Conservation (phyloP, 1,284 basidiomycete genomes). For the Leccinum solheimii region DNA sequence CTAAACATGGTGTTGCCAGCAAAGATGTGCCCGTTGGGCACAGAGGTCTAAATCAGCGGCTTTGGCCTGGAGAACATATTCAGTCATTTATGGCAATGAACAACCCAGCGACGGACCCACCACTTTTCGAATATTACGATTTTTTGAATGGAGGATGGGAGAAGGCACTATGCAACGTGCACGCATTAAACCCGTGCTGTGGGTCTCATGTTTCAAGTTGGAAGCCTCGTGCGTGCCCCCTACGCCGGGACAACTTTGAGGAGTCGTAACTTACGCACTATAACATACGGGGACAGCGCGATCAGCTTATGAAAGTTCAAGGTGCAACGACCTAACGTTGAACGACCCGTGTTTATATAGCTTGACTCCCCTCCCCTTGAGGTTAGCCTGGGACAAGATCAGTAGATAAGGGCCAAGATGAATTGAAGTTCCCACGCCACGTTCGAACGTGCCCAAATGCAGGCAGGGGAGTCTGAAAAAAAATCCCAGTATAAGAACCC, state of each 20-base stretch:
- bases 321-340: neutral
- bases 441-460: conserved; percentile 25
- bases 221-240: conserved; percentile 21
- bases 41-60: neutral
- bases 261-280: neutral
- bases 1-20: conserved; percentile 4
- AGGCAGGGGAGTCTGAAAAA: conserved; percentile 38
- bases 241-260: neutral
- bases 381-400: conserved; percentile 1
- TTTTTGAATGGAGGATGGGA: neutral
- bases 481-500: conserved; percentile 30
- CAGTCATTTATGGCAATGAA: neutral
- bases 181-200: neutral
- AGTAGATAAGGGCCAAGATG: conserved; percentile 18
- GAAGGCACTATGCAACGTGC: conserved; percentile 5
- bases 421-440: neutral
- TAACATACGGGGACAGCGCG: conserved; percentile 6
- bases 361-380: too few species aligned
- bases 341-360: neutral
- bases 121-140: neutral
- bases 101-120: neutral
- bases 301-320: neutral
- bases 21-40: neutral
- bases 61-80: neutral
- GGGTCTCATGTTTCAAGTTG: neutral